These are phyloP conservation scores for Ganoderma lucidum DNA, from an alignment of 1,284 basidiomycete genomes.

Conservation along the genomic window DNA sequence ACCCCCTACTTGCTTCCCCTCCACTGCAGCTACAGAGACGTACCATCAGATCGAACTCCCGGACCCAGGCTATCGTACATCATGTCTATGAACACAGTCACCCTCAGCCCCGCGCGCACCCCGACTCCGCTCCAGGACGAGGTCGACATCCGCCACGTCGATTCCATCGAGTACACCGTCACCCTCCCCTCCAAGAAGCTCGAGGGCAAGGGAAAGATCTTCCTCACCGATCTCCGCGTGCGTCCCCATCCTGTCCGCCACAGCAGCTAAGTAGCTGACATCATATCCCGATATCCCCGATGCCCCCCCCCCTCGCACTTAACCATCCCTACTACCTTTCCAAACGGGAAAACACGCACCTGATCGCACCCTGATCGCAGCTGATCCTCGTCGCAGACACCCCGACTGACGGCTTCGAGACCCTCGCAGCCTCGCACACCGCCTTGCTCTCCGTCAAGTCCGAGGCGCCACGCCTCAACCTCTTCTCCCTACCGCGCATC, in stretches of 20 bases:
- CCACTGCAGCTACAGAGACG: not conserved
- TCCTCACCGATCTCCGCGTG: slow-evolving; percentile 78
- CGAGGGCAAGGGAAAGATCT: slow-evolving; percentile 63
- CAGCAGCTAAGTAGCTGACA: slow-evolving; percentile 5
- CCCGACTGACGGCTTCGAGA: slow-evolving; percentile 49
- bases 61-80: slow-evolving; percentile 19
- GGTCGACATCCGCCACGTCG: slow-evolving; percentile 60
- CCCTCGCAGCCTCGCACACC: slow-evolving; percentile 65
- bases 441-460: slow-evolving; percentile 74
- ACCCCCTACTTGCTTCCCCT: not conserved
- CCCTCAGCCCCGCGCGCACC: slow-evolving; percentile 62
- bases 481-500: slow-evolving; percentile 70
- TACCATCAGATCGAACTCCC: not conserved
- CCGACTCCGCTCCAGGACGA: slow-evolving; percentile 75
- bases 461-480: slow-evolving; percentile 64
- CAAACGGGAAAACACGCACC: not conserved
- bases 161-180: slow-evolving; percentile 58
- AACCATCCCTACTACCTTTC: not conserved
- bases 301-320: not conserved
- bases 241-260: slow-evolving; percentile 35
- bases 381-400: slow-evolving; percentile 65
- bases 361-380: slow-evolving; percentile 45
- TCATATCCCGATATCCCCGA: slow-evolving; percentile 4
- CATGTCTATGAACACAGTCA: slow-evolving; percentile 84
- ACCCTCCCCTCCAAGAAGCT: slow-evolving; percentile 60